A percentile compares a stretch with the other conserved stretches of the same genome.
These are phyloP conservation scores for Prillingera fragicola DNA, from an alignment of 1,284 basidiomycete genomes.

Conservation along the genomic window DNA sequence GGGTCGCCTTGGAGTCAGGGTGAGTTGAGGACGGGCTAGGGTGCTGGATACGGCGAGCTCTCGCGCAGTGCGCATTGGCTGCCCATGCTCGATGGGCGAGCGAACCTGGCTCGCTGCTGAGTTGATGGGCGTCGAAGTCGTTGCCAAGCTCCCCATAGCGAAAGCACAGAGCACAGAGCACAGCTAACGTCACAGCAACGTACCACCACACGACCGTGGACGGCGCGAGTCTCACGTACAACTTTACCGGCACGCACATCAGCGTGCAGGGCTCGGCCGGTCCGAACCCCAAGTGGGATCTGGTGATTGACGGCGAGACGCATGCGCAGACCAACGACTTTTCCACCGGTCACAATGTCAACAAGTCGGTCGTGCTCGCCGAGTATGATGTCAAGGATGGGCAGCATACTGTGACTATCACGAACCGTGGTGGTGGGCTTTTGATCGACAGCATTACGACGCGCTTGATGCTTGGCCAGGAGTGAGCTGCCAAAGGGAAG, in stretches of 20 bases:
- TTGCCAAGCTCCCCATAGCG: too few relatives aligned
- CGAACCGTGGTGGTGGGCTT: constrained; percentile 34
- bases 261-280: too few relatives aligned
- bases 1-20: constrained; percentile 43
- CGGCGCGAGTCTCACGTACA: constrained; percentile 31
- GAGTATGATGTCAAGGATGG: too few relatives aligned
- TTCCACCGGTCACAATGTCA: too few relatives aligned
- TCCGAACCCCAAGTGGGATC: too few relatives aligned
- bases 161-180: neutral
- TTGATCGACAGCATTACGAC: constrained; percentile 36
- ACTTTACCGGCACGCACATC: constrained; percentile 45
- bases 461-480: constrained; percentile 29
- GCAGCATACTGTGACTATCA: constrained; percentile 27
- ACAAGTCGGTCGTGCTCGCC: too few relatives aligned
- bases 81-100: neutral
- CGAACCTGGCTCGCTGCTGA: too few relatives aligned
- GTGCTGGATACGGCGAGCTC: too few relatives aligned
- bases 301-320: too few relatives aligned
- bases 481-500: constrained; percentile 22
- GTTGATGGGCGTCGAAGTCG: neutral
- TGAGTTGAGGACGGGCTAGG: constrained; percentile 13
- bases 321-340: too few relatives aligned
- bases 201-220: constrained; percentile 37
- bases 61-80: neutral
- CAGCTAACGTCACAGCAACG: constrained; percentile 30